A percentile compares a stretch with the other conserved stretches of the same genome.
phyloP scores from a whole-genome alignment of 148 eudicot species.

The Fallopia convolvulus region DNA sequence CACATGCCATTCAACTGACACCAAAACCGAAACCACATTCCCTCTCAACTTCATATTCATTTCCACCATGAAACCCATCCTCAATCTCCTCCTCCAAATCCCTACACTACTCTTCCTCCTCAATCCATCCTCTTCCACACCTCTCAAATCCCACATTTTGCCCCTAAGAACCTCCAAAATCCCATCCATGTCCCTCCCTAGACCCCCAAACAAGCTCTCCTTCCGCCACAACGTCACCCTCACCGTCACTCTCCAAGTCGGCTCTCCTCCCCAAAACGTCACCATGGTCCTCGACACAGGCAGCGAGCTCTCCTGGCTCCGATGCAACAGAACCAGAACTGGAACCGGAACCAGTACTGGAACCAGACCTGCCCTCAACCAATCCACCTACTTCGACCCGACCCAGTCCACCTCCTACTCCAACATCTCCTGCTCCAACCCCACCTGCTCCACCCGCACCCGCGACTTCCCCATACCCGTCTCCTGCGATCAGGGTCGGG shows the following conservation, averaged over 20 bases:
- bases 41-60: not conserved
- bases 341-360: not conserved
- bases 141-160: conserved; percentile 22
- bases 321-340: conserved; percentile 22
- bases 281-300: conserved; percentile 48
- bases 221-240: conserved; percentile 41
- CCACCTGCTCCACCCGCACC: conserved; percentile 30
- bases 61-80: not conserved
- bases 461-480: conserved; percentile 31
- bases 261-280: conserved; percentile 38
- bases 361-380: not conserved
- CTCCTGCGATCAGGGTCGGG: conserved; percentile 25
- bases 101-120: not conserved
- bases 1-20: not conserved
- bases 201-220: conserved; percentile 28
- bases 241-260: conserved; percentile 32
- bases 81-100: conserved; percentile 5
- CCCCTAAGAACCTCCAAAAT: conserved; percentile 26
- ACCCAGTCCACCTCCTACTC: conserved; percentile 25
- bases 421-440: conserved; percentile 25
- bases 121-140: conserved; percentile 4
- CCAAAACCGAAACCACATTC: not conserved
- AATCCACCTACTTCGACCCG: conserved; percentile 16
- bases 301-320: conserved; percentile 40
- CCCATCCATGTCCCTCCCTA: conserved; percentile 12